Evolutionary conservation across 257 asterid species (phyloP).

Genomic region (Rhazya stricta): DNA sequence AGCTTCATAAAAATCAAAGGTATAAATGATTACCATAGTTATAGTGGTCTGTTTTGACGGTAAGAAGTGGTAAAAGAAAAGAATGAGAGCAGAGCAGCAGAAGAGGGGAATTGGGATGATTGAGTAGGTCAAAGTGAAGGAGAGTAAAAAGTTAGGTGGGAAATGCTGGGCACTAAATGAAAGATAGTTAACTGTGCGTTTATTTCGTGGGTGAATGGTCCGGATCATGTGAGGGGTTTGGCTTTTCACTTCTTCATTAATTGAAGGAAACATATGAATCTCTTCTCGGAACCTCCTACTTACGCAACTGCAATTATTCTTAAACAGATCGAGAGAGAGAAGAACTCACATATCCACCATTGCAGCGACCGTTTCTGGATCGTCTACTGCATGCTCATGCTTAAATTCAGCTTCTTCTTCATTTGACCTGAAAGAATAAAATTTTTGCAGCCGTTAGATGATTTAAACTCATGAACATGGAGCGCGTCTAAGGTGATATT

Average conservation of each 20-base stretch:
- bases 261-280: constrained; percentile 21
- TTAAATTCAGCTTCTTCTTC: constrained; percentile 33
- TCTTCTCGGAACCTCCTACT: constrained; percentile 12
- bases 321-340: constrained; percentile 3
- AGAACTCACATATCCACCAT: constrained; percentile 62
- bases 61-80: background rate
- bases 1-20: background rate
- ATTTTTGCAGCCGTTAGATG: background rate
- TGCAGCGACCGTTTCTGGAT: constrained; percentile 68
- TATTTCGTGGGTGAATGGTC: constrained; percentile 8
- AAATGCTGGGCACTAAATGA: constrained; percentile 17
- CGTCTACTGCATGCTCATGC: constrained; percentile 49
- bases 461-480: background rate
- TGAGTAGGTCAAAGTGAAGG: constrained; percentile 6
- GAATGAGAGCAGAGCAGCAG: background rate
- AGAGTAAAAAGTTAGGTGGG: constrained; percentile 18
- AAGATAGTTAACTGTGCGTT: background rate
- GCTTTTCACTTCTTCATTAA: constrained; percentile 13
- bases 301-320: constrained; percentile 8
- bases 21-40: background rate
- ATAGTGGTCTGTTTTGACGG: background rate
- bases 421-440: constrained; percentile 33
- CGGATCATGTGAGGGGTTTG: constrained; percentile 21
- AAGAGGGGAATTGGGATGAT: background rate
- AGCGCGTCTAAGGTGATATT: background rate